Evolutionary conservation across 176 grass and related monocot genomes (phyloP).

Genomic region (Bolboschoenus planiculmis): DNA sequence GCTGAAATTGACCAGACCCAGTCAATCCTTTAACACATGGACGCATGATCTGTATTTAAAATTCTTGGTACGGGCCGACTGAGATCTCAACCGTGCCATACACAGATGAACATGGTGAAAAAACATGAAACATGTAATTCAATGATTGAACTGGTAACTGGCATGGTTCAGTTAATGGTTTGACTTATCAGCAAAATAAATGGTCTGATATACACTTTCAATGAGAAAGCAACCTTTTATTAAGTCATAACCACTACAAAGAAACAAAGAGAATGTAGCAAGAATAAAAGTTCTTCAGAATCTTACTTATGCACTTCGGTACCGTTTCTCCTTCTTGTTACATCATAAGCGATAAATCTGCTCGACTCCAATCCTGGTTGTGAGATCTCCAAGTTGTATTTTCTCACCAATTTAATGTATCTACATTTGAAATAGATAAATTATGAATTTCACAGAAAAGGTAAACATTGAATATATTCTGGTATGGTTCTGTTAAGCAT

Average conservation of each 20-base stretch:
- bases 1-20: background rate
- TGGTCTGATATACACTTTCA: background rate
- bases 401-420: constrained; percentile 35
- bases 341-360: constrained; percentile 15
- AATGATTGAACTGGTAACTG: background rate
- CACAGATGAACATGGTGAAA: background rate
- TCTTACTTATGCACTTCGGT: constrained; percentile 37
- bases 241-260: background rate
- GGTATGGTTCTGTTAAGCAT: too few species aligned
- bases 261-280: background rate
- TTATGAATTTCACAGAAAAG: background rate
- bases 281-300: background rate
- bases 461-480: too few species aligned
- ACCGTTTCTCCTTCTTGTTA: constrained; percentile 21
- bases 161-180: background rate
- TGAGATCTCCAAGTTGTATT: constrained; percentile 37
- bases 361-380: constrained; percentile 29
- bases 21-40: background rate
- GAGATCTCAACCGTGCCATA: background rate
- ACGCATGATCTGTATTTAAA: background rate
- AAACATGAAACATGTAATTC: background rate
- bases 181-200: background rate
- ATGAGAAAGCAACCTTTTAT: background rate
- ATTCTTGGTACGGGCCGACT: background rate
- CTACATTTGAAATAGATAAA: constrained; percentile 9